Conservation (phyloP, 306 rosid species). For the Dalbergia cultrata region DNA sequence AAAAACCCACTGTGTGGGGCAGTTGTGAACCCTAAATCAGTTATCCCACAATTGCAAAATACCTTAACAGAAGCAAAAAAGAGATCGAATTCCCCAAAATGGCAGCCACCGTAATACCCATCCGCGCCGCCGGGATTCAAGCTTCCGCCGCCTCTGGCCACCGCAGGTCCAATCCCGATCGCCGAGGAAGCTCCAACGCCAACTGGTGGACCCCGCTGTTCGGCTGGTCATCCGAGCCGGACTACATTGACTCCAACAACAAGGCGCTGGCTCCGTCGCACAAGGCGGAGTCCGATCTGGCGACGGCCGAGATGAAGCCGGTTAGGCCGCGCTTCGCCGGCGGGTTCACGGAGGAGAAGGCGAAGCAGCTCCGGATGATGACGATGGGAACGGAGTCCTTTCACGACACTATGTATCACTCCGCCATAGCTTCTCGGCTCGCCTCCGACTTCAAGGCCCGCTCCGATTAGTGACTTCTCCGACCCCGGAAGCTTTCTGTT, state of each 20-base stretch:
- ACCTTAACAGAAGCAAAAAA: neutral
- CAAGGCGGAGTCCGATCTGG: slow-evolving; percentile 34
- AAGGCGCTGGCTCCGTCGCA: slow-evolving; percentile 32
- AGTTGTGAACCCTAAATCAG: neutral
- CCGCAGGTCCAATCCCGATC: slow-evolving; percentile 48
- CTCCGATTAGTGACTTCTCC: slow-evolving; percentile 54
- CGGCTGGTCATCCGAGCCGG: slow-evolving; percentile 84
- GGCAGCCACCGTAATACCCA: slow-evolving; percentile 61
- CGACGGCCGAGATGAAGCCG: slow-evolving; percentile 32
- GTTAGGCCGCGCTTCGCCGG: slow-evolving; percentile 64
- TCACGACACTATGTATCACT: slow-evolving; percentile 94
- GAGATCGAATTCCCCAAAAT: slow-evolving; percentile 32
- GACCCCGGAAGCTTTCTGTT: neutral
- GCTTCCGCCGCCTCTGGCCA: slow-evolving; percentile 57
- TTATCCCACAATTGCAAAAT: neutral
- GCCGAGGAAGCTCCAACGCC: slow-evolving; percentile 57
- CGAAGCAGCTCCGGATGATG: slow-evolving; percentile 79
- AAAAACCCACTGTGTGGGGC: slow-evolving; percentile 4
- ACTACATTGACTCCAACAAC: slow-evolving; percentile 67
- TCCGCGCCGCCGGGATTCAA: slow-evolving; percentile 50
- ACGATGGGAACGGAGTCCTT: slow-evolving; percentile 65
- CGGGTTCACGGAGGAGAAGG: slow-evolving; percentile 89
- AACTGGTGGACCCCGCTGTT: slow-evolving; percentile 89
- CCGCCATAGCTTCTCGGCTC: slow-evolving; percentile 91
- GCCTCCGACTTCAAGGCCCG: slow-evolving; percentile 76